These are phyloP conservation scores for Komagataella mondaviorum DNA, from an alignment of 805 yeast species.

Conservation along the genomic window DNA sequence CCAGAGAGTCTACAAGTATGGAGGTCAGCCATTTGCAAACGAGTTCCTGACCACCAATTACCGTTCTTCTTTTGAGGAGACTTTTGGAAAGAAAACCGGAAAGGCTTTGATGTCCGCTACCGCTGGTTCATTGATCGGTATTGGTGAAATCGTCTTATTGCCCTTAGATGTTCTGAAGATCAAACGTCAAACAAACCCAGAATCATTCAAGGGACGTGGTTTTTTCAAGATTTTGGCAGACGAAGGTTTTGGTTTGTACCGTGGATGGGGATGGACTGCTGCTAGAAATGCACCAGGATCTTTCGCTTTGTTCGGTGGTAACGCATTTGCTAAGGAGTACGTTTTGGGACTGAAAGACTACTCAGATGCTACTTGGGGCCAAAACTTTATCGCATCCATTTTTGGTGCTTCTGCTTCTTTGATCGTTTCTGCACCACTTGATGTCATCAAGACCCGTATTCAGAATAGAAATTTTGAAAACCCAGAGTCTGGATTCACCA, in stretches of 20 bases:
- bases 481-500: constrained; percentile 88
- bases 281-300: constrained; percentile 99
- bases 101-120: constrained; percentile 95
- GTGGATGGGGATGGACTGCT: constrained; percentile 99
- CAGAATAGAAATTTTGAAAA: constrained; percentile 94
- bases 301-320: constrained; percentile 95
- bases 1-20: constrained; percentile 97
- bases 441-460: constrained; percentile 95
- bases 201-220: constrained; percentile 97
- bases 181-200: constrained; percentile 99
- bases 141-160: constrained; percentile 84
- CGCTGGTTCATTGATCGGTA: constrained; percentile 95
- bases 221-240: constrained; percentile 74
- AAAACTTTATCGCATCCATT: constrained; percentile 89
- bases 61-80: constrained; percentile 52
- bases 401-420: constrained; percentile 95
- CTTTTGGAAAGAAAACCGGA: constrained; percentile 89
- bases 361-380: constrained; percentile 85
- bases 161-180: constrained; percentile 96
- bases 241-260: constrained; percentile 86
- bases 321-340: constrained; percentile 97
- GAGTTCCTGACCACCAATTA: constrained; percentile 75
- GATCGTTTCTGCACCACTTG: constrained; percentile 95
- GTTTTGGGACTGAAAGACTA: constrained; percentile 79
- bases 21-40: constrained; percentile 98